A percentile compares a stretch with the other conserved stretches of the same genome.
Conservation (phyloP, 2,329 filamentous ascomycete species). For the Juglanconis sp. region DNA sequence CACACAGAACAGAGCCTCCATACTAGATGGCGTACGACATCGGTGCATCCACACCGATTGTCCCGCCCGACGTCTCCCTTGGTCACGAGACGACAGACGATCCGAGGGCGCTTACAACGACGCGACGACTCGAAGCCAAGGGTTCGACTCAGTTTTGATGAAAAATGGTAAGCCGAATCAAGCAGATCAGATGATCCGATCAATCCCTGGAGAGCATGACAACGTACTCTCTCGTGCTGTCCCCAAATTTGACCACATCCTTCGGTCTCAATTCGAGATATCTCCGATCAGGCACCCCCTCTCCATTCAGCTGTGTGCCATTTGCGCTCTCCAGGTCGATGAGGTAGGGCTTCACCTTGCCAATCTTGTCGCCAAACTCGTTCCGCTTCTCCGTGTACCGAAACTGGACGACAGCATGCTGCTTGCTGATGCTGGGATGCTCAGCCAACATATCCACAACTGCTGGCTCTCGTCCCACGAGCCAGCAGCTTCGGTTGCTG, state of each 20-base stretch:
- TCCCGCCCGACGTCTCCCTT: not conserved
- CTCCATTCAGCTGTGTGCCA: constrained; percentile 79
- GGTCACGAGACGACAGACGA: not conserved
- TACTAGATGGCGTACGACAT: not conserved
- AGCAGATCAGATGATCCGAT: constrained; percentile 4
- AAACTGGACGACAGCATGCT: constrained; percentile 95
- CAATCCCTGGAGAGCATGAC: constrained; percentile 68
- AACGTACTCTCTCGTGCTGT: constrained; percentile 92
- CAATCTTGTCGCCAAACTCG: constrained; percentile 80
- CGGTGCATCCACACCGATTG: not conserved
- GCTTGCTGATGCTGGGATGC: constrained; percentile 90
- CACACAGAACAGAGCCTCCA: not conserved
- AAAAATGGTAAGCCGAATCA: not conserved
- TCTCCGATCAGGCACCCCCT: constrained; percentile 67
- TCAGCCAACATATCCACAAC: constrained; percentile 83
- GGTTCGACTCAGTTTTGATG: not conserved
- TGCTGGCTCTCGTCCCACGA: constrained; percentile 75
- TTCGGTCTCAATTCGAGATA: constrained; percentile 86
- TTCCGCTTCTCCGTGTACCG: constrained; percentile 78
- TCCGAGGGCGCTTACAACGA: not conserved
- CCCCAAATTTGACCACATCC: constrained; percentile 84
- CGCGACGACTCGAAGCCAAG: not conserved
- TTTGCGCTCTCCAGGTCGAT: constrained; percentile 94
- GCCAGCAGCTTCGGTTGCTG: constrained; percentile 77
- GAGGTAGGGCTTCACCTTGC: constrained; percentile 79